phyloP scores from a whole-genome alignment of 2,329 filamentous ascomycete genomes.

The Remersonia thermophila region DNA sequence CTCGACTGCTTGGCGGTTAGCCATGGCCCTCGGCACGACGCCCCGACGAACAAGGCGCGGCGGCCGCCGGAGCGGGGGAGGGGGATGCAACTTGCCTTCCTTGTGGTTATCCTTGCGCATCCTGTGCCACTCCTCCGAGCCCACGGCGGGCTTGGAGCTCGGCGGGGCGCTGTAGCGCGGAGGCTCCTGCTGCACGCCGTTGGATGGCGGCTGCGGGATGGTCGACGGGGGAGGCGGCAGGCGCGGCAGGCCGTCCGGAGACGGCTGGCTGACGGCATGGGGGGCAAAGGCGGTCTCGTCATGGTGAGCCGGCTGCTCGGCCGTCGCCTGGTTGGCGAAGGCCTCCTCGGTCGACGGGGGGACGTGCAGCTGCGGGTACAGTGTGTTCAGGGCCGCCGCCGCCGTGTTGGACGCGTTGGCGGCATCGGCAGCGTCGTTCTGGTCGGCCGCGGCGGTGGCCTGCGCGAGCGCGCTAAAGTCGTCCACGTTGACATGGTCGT shows the following conservation, averaged over 20 bases:
- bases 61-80: too few species aligned
- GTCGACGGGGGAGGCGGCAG: slow-evolving; percentile 11
- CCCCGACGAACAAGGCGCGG: too few species aligned
- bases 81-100: slow-evolving; percentile 55
- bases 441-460: slow-evolving; percentile 33
- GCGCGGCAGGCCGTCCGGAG: slow-evolving; percentile 22
- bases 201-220: slow-evolving; percentile 22
- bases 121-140: slow-evolving; percentile 96
- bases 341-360: slow-evolving; percentile 47
- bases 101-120: slow-evolving; percentile 97
- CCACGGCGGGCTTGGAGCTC: slow-evolving; percentile 66
- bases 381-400: slow-evolving; percentile 40
- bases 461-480: slow-evolving; percentile 47
- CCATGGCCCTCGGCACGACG: too few species aligned
- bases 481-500: slow-evolving; percentile 32
- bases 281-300: slow-evolving; percentile 24
- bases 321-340: slow-evolving; percentile 40
- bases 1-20: slow-evolving; percentile 56
- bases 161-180: slow-evolving; percentile 30
- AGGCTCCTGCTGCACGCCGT: slow-evolving; percentile 24
- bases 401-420: slow-evolving; percentile 46
- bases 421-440: slow-evolving; percentile 33
- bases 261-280: slow-evolving; percentile 23
- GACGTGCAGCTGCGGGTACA: slow-evolving; percentile 48
- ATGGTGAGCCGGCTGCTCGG: slow-evolving; percentile 22